A percentile compares a stretch with the other conserved stretches of the same genome.
Evolutionary conservation across 306 rosid genomes (phyloP).

Genomic region (Pterocarpus macrocarpus): DNA sequence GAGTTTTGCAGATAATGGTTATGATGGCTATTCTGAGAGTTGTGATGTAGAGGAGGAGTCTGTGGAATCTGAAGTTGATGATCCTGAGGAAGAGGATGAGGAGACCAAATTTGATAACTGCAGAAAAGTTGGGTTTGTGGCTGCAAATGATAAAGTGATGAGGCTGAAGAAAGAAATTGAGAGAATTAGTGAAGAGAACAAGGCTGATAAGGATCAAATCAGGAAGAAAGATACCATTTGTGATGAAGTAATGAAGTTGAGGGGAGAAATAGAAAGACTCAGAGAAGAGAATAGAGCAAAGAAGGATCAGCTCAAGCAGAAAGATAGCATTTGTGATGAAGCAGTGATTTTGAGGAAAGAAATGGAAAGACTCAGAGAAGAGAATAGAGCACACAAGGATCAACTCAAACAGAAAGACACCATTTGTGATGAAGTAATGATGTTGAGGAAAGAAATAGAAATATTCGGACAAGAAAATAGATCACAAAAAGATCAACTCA

Average conservation of each 20-base stretch:
- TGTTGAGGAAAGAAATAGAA: constrained; percentile 54
- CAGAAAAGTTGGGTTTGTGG: constrained; percentile 36
- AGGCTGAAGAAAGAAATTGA: constrained; percentile 60
- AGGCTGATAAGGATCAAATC: constrained; percentile 51
- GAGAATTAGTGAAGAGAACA: constrained; percentile 61
- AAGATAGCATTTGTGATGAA: constrained; percentile 36
- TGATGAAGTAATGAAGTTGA: constrained; percentile 54
- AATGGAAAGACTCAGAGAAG: constrained; percentile 58
- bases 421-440: constrained; percentile 44
- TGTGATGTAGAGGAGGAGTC: constrained; percentile 68
- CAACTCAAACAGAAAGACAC: constrained; percentile 35
- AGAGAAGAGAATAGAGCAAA: constrained; percentile 60
- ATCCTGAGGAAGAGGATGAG: constrained; percentile 73
- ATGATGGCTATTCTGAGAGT: constrained; percentile 65
- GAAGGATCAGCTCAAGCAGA: constrained; percentile 45
- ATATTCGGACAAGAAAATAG: constrained; percentile 58
- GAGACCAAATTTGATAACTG: constrained; percentile 38
- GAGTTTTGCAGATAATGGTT: constrained; percentile 47
- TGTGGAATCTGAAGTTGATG: constrained; percentile 82
- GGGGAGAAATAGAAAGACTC: constrained; percentile 58
- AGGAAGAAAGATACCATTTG: constrained; percentile 9
- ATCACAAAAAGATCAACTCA: constrained; percentile 50
- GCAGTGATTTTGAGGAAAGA: constrained; percentile 59
- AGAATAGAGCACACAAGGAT: constrained; percentile 55
- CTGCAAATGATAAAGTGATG: constrained; percentile 51